Percentiles rank a stretch among this genome's conserved stretches.
Evolutionary conservation across 176 grass and related monocot species (phyloP).

Genomic region (Chrysopogon serrulatus): DNA sequence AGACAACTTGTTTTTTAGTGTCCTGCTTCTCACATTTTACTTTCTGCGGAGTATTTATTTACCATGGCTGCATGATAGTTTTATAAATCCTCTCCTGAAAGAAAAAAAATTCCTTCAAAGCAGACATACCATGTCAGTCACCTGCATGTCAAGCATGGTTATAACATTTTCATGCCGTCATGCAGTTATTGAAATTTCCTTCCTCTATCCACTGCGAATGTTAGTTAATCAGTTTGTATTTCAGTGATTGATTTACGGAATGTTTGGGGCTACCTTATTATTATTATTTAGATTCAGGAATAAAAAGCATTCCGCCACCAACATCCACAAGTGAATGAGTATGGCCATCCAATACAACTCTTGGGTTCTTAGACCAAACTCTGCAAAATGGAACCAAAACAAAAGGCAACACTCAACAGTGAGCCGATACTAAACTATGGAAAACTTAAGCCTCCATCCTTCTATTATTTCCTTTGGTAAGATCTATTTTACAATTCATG

Average conservation of each 20-base stretch:
- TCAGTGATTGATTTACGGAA: background rate
- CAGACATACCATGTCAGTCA: background rate
- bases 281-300: background rate
- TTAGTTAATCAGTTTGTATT: background rate
- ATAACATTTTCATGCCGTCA: background rate
- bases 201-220: background rate
- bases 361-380: background rate
- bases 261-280: background rate
- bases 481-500: background rate
- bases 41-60: background rate
- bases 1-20: background rate
- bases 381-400: background rate
- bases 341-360: background rate
- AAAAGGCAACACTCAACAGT: background rate
- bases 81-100: background rate
- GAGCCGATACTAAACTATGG: background rate
- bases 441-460: background rate
- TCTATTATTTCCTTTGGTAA: background rate
- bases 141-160: background rate
- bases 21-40: background rate
- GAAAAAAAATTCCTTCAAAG: background rate
- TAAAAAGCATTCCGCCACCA: background rate
- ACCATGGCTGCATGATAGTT: slow-evolving; percentile 1
- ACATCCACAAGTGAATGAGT: background rate
- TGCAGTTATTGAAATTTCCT: background rate